Evolutionary conservation across 1,284 basidiomycete species (phyloP), one percentile per base, ranked within the genome.

Genomic region (Vanrija humicola): DNA sequence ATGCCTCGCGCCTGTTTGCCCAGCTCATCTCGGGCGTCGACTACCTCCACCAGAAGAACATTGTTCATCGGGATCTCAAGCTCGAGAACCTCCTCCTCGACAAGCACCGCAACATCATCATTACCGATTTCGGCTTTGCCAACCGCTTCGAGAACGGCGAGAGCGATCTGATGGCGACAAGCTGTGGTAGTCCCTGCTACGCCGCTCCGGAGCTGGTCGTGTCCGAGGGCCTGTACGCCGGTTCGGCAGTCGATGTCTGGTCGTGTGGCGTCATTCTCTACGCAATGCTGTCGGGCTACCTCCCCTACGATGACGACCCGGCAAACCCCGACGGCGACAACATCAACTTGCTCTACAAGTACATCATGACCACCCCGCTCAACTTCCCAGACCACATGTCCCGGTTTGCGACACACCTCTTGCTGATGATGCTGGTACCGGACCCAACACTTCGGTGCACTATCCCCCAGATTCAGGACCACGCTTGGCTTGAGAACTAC

Each of bases 301-400:
- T 99, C 29, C 96, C 96, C n/a, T 99, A 98, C 75, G 96, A 98
- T 77, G 96, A 98, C 75, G 96, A 99, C 77, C 96, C 96, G 1
- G 88, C 87, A 29, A 99, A 98, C 75, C 96, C 96, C 3, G 96
- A 98, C 62, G 96, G 96, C 55, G 94, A 98, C 80, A 98, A 98
- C 79, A 98, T 98, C 82, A 98, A 98, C 73, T 82, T 98, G n/a
- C 81, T 99, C 49, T 99, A 98, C 85, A 93, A 90, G 76, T 99
- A 99, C 79, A 99, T 99, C 77, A 89, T 98, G 78, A 92, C 87
- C 79, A 97, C 94, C 0, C 88, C 89, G 2, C 85, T 97, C 57
- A 89, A 90, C 34, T 97, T 96, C 80, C 93, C 93, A 15, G 90
- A 95, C 46, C 93, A 95, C 77, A 85, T 97, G 65, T 89, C 89